phyloP scores from a whole-genome alignment of 345 rosid species.

The Eucalyptus erythrocorys region DNA sequence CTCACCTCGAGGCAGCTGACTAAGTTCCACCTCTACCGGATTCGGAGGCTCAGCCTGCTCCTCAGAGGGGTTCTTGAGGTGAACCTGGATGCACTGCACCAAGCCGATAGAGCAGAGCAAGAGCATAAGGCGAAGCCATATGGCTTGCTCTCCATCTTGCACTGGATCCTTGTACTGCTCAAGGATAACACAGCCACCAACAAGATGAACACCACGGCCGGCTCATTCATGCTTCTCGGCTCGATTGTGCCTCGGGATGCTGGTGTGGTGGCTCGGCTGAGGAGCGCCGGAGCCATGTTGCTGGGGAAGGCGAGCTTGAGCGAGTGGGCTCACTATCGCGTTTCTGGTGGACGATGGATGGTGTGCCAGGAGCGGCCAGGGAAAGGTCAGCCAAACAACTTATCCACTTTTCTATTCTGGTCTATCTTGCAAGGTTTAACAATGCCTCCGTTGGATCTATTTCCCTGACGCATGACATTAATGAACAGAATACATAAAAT shows the following conservation, averaged over 20 bases:
- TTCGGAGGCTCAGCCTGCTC: constrained; percentile 25
- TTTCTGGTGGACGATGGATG: constrained; percentile 15
- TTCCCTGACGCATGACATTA: not conserved
- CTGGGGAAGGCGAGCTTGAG: constrained; percentile 72
- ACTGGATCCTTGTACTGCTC: constrained; percentile 52
- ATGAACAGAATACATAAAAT: constrained; percentile 58
- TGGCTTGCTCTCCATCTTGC: constrained; percentile 15
- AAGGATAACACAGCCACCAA: constrained; percentile 62
- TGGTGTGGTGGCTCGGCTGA: constrained; percentile 40
- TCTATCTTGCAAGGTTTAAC: not conserved
- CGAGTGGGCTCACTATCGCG: constrained; percentile 46
- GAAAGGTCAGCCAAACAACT: constrained; percentile 26
- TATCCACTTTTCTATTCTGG: not conserved
- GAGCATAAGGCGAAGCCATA: constrained; percentile 18
- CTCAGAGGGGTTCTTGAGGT: constrained; percentile 52
- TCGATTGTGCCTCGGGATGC: constrained; percentile 55
- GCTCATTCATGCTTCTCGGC: constrained; percentile 47
- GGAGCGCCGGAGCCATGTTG: constrained; percentile 47
- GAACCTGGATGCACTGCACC: constrained; percentile 49
- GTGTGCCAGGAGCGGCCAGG: constrained; percentile 48
- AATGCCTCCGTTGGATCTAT: not conserved
- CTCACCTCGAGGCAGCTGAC: constrained; percentile 51
- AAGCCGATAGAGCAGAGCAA: constrained; percentile 44
- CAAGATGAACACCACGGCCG: constrained; percentile 54
- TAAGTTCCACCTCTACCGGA: constrained; percentile 32